Base-by-base conservation (phyloP, 306 rosid species). In the Vigna mungo region DNA sequence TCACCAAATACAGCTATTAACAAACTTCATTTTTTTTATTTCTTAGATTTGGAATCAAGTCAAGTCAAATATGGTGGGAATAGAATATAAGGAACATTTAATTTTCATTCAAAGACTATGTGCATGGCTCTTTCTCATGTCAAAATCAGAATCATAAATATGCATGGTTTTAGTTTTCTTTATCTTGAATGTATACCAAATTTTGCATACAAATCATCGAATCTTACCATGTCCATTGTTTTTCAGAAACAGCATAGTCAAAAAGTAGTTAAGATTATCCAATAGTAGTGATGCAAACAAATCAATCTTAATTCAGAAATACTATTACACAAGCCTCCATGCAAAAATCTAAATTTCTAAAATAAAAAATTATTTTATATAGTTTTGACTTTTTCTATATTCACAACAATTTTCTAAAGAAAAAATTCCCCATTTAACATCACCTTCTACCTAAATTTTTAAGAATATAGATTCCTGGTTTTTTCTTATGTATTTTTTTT, bases 41-140 rank as follows among this genome's bases (percentile, higher is more conserved):
- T 34, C 30, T 20, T 54, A 3, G 10, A 9, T 16, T 63, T 65
- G 39, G 9, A 74, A 60, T 67, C 59, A 53, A 68, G 81, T 68
- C 68, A 66, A 39, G 44, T 39, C 44, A 39, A 4, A 11, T 2
- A 44, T 43, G 36, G 11, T 17, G 39, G 34, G 46, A 43, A 37
- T 75, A 59, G 17, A 34, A 6, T 37, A 51, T 12, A 34, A 70
- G 6, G 32, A 30, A 5, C 16, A n/a, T 48, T 30, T 0, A 36
- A 13, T 11, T 58, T 27, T 44, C 14, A 20, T 16, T 21, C 80
- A 17, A 9, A 1, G 46, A 52, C 21, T 18, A 52, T 41, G 66
- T 47, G 21, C 39, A 36, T 54, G 74, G 49, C 51, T 16, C 9
- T 52, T 72, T 41, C 23, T 4, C 37, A 6, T 36, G 41, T 36